phyloP scores from a whole-genome alignment of 2,329 filamentous ascomycete species.

The Alternaria burnsii region DNA sequence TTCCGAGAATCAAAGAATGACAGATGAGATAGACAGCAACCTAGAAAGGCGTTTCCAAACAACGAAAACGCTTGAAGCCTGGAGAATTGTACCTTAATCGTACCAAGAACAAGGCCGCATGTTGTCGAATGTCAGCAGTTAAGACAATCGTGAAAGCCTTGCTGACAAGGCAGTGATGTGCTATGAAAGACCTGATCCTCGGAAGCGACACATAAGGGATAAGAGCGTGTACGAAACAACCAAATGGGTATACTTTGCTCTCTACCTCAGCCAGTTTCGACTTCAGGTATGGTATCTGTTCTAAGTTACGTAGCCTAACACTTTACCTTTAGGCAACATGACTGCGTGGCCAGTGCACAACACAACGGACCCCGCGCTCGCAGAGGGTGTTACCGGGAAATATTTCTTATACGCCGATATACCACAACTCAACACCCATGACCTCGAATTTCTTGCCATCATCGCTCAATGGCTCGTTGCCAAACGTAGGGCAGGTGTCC shows the following conservation, averaged over 20 bases:
- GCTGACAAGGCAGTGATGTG: neutral
- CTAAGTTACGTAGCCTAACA: neutral
- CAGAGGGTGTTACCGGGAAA: neutral
- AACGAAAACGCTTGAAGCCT: neutral
- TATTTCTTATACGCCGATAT: constrained; percentile 66
- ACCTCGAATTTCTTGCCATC: constrained; percentile 93
- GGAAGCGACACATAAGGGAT: neutral
- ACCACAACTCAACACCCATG: constrained; percentile 92
- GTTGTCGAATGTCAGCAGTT: neutral
- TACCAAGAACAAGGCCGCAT: neutral
- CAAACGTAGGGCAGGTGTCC: constrained; percentile 86
- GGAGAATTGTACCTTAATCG: neutral
- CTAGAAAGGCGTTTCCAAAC: neutral
- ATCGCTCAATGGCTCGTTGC: constrained; percentile 92
- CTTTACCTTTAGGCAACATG: neutral
- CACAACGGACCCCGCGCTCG: neutral
- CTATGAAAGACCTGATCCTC: neutral
- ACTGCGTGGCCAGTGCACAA: constrained; percentile 1
- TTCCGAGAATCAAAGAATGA: neutral
- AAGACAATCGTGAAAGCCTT: neutral
- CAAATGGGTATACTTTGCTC: constrained; percentile 1
- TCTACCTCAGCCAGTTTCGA: neutral
- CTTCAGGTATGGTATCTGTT: neutral
- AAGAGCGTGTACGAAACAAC: neutral
- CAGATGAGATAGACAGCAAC: neutral